phyloP scores from a whole-genome alignment of 1,139 yeast species.

The Taphrina betulina region DNA sequence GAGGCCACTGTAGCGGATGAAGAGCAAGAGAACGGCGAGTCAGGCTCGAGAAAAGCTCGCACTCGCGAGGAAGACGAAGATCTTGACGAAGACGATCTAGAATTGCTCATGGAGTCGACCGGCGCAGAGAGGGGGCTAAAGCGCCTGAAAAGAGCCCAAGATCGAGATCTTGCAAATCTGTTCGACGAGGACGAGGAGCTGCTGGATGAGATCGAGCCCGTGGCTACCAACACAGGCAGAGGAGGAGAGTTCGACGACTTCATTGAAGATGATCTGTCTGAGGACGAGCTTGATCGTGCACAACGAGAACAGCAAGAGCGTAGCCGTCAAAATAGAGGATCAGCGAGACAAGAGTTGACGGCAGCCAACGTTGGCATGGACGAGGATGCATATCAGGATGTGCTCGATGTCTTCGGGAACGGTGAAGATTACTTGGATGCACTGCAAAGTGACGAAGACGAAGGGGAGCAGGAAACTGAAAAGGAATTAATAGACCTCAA shows the following conservation, averaged over 20 bases:
- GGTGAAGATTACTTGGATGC: slow-evolving; percentile 94
- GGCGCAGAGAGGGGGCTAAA: slow-evolving; percentile 58
- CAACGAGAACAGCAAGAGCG: slow-evolving; percentile 41
- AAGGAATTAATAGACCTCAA: slow-evolving; percentile 59
- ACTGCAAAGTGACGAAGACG: slow-evolving; percentile 60
- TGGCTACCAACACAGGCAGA: slow-evolving; percentile 46
- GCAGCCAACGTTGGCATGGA: slow-evolving; percentile 57
- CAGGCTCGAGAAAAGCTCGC: slow-evolving; percentile 24
- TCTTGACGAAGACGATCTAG: slow-evolving; percentile 92
- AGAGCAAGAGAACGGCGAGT: slow-evolving; percentile 36
- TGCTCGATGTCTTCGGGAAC: slow-evolving; percentile 93
- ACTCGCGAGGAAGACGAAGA: slow-evolving; percentile 55
- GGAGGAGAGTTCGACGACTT: slow-evolving; percentile 90
- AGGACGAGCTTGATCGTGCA: slow-evolving; percentile 65
- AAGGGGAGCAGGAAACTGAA: slow-evolving; percentile 45
- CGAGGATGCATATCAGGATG: slow-evolving; percentile 86
- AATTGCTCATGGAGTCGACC: slow-evolving; percentile 82
- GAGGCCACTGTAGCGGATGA: slow-evolving; percentile 31
- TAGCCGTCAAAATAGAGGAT: background rate
- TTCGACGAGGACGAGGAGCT: slow-evolving; percentile 78
- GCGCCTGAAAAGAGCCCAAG: slow-evolving; percentile 66
- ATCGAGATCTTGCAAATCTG: slow-evolving; percentile 59
- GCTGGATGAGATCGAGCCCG: slow-evolving; percentile 47
- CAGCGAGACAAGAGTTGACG: slow-evolving; percentile 23
- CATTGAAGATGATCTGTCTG: slow-evolving; percentile 93